Evolutionary conservation across 2,329 filamentous ascomycete genomes (phyloP).

Genomic region (Sarocladium oryzae): DNA sequence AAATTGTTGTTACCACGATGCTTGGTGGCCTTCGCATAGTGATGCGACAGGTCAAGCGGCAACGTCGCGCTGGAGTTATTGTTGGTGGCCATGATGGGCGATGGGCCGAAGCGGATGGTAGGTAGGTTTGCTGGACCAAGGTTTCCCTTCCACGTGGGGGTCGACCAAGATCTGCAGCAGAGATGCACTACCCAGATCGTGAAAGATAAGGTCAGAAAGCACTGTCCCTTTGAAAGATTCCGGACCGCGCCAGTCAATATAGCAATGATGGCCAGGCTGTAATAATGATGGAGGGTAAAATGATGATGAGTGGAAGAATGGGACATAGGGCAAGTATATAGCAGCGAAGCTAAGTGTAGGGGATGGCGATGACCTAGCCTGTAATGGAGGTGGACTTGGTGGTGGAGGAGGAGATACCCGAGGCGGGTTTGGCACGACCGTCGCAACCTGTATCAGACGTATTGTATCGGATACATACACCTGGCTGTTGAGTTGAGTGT

Average conservation of each 20-base stretch:
- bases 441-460: no score
- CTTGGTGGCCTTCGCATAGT: constrained; percentile 65
- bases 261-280: background rate
- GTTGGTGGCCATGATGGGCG: background rate
- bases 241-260: background rate
- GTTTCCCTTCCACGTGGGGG: constrained; percentile 2
- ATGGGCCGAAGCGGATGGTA: background rate
- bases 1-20: constrained; percentile 58
- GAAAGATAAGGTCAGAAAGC: background rate
- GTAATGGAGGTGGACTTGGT: no score
- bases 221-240: background rate
- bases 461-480: no score
- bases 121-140: background rate
- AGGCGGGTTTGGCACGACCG: no score
- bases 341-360: no score
- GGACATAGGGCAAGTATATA: background rate
- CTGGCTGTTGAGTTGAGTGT: no score
- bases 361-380: no score
- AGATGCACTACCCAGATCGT: no score
- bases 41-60: constrained; percentile 73
- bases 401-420: no score
- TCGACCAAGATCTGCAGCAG: background rate
- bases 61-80: constrained; percentile 7
- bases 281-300: background rate
- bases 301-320: background rate